phyloP scores from a whole-genome alignment of 306 rosid species.

The Quercus cerris region DNA sequence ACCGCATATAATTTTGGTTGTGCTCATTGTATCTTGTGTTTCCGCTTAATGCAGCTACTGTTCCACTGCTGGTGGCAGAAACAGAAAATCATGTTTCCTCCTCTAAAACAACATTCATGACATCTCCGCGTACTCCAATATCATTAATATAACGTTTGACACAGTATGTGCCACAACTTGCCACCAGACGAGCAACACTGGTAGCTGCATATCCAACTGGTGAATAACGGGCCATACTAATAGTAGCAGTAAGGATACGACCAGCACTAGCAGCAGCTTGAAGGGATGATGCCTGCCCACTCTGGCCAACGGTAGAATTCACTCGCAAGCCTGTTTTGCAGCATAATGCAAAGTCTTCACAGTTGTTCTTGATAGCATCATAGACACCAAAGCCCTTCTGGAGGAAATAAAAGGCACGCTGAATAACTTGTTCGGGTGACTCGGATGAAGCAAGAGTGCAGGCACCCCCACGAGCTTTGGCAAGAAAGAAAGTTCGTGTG shows the following conservation, averaged over 20 bases:
- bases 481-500: constrained; percentile 35
- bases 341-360: constrained; percentile 78
- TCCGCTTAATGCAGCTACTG: too few species aligned
- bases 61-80: too few species aligned
- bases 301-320: constrained; percentile 34
- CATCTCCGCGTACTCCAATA: constrained; percentile 51
- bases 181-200: constrained; percentile 27
- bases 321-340: constrained; percentile 76
- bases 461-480: constrained; percentile 70
- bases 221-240: too few species aligned
- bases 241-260: too few species aligned
- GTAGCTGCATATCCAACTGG: neutral
- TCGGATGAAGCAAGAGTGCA: constrained; percentile 65
- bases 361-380: constrained; percentile 57
- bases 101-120: constrained; percentile 8
- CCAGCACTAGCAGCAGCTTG: constrained; percentile 36
- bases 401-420: constrained; percentile 55
- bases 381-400: constrained; percentile 64
- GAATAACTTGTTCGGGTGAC: constrained; percentile 36
- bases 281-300: constrained; percentile 63
- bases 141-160: constrained; percentile 40
- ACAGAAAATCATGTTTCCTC: too few species aligned
- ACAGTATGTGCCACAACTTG: constrained; percentile 39
- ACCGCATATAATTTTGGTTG: neutral
- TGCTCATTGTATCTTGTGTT: neutral